These are phyloP conservation scores for Sclerotinia spermophila DNA, from an alignment of 2,329 filamentous ascomycete species.

Conservation along the genomic window DNA sequence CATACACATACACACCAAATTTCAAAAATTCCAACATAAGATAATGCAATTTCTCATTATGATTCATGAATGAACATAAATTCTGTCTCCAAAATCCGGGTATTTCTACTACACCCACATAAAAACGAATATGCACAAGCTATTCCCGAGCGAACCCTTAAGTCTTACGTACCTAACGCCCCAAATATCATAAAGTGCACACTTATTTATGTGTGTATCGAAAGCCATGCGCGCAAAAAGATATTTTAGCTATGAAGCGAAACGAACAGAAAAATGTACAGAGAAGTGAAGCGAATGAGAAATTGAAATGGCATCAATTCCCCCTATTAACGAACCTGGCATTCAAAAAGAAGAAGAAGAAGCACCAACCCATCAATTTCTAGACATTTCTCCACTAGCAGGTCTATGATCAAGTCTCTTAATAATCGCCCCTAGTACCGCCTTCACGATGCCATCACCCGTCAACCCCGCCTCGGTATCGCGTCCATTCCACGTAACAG, in stretches of 20 bases:
- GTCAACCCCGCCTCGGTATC: conserved; percentile 47
- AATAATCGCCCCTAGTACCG: conserved; percentile 74
- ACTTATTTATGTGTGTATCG: background rate
- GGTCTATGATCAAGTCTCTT: conserved; percentile 55
- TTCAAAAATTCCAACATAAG: too few species aligned
- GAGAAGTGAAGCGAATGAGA: background rate
- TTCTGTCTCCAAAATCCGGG: background rate
- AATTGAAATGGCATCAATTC: too few species aligned
- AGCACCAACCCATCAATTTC: background rate
- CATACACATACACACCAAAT: background rate
- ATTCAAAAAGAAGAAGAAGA: too few species aligned
- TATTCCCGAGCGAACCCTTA: background rate
- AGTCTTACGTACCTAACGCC: background rate
- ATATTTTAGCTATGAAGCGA: background rate
- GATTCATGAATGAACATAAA: background rate
- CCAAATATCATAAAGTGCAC: background rate
- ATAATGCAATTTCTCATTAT: background rate
- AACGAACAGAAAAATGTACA: background rate
- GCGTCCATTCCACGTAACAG: conserved; percentile 65
- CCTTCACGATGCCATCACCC: conserved; percentile 73
- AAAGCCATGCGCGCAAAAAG: background rate
- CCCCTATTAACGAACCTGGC: too few species aligned
- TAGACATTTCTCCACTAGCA: conserved; percentile 26
- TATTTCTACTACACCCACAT: background rate
- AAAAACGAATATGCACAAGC: background rate